phyloP scores from a whole-genome alignment of 129 eudicot species.

The Flaveria robusta region DNA sequence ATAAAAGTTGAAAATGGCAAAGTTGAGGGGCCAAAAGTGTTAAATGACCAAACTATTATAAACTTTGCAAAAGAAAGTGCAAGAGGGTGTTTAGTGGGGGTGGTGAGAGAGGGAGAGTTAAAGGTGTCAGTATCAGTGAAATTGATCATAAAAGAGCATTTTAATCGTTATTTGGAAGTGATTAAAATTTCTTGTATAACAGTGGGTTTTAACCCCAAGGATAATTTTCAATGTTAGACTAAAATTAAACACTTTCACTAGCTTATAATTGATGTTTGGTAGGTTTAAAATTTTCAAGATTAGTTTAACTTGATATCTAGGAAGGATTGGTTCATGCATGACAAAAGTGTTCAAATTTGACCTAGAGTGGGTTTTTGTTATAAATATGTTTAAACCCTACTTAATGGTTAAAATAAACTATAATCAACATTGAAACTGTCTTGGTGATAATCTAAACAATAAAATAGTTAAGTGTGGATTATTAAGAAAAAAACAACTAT shows the following conservation, averaged over 20 bases:
- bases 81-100: background rate
- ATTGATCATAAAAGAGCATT: background rate
- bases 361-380: background rate
- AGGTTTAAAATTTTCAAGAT: background rate
- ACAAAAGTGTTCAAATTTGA: background rate
- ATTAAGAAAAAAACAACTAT: background rate
- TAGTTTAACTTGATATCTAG: background rate
- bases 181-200: background rate
- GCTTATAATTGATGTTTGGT: background rate
- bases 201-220: background rate
- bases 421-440: background rate
- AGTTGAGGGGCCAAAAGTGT: background rate
- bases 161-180: background rate
- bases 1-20: background rate
- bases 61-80: background rate
- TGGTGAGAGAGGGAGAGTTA: background rate
- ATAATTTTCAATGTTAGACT: background rate
- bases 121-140: background rate
- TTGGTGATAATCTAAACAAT: background rate
- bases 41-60: background rate
- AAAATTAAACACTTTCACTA: background rate
- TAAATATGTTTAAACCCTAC: background rate
- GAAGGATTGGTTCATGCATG: background rate
- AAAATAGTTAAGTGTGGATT: background rate
- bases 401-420: background rate